Evolutionary conservation across 257 asterid genomes (phyloP).

Genomic region (Solanum verrucosum): DNA sequence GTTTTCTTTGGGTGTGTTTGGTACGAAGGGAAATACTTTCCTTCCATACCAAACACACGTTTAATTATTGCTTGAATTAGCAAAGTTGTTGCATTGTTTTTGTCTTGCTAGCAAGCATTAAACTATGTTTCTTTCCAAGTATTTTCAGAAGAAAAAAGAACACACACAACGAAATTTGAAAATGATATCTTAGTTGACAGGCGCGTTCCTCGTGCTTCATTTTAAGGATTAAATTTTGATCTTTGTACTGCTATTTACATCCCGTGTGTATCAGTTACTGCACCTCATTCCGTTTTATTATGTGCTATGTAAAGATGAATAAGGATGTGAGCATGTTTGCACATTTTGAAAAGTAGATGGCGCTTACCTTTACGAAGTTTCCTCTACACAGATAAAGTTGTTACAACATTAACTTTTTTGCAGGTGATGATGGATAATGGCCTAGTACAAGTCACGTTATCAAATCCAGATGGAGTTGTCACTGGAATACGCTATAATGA

Average conservation of each 20-base stretch:
- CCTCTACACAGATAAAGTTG: background rate
- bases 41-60: background rate
- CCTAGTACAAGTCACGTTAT: slow-evolving; percentile 49
- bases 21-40: background rate
- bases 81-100: background rate
- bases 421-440: slow-evolving; percentile 77
- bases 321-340: background rate
- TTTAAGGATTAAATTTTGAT: background rate
- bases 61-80: background rate
- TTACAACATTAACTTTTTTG: background rate
- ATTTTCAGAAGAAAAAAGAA: background rate
- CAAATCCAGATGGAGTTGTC: slow-evolving; percentile 67
- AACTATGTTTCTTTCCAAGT: background rate
- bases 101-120: background rate
- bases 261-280: background rate
- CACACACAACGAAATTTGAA: background rate
- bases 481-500: slow-evolving; percentile 48
- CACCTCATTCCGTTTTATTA: background rate
- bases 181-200: background rate
- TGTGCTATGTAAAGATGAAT: background rate
- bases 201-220: background rate
- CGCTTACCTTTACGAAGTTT: background rate
- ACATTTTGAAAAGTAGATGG: background rate
- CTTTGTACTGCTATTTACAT: background rate
- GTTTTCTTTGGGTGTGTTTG: background rate